Base-by-base conservation (phyloP, 192 early-diverging fungal species). In the Mortierella claussenii region DNA sequence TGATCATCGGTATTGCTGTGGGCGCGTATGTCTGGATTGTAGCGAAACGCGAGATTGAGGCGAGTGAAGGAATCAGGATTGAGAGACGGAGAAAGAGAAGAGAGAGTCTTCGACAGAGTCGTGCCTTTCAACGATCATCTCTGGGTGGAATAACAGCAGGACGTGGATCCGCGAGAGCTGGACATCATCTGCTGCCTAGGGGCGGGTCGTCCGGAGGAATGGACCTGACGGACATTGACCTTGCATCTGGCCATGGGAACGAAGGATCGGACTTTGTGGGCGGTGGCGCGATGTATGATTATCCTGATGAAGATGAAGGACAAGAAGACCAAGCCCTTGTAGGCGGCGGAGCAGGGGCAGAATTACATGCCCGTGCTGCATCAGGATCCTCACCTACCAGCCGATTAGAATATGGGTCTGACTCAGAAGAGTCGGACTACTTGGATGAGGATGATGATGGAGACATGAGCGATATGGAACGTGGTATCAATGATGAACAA, bases 1-100 rank as follows among this genome's bases (percentile, higher is more conserved):
- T 70, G 24, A 44, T 70, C 12, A 23, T 88, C 10, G 81, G 78
- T 18, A 65, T 83, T 47, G 80, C 74, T 26, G 83, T 86, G 20
- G 80, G 86, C 34, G 58, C 66, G 1, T 85, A 88, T 49, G 79
- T 88, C 18, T 88, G 82, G 74, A 55, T 73, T 0, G 54, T 82
- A 17, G 81, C 85, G 27, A 84, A 79, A 28, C 64, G 62, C 3
- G 70, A 70, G 28, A 79, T 88, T 1, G 80, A 78, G 18, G 87
- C 63, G 5, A 75, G 71, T 42, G 71, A 75, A 55, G 71, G 57
- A 0, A 66, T 75, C 50, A 28, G 71, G 43, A 75, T 33, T 24
- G 71, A 75, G 28, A 31, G 71, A 17, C 62, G 71, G 21, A 57
- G 63, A 30, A 75, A 75, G 28, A 21, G 63, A 36, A 40, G 68